phyloP scores from a whole-genome alignment of 805 yeast genomes.

The Suhomyces pyralidae region DNA sequence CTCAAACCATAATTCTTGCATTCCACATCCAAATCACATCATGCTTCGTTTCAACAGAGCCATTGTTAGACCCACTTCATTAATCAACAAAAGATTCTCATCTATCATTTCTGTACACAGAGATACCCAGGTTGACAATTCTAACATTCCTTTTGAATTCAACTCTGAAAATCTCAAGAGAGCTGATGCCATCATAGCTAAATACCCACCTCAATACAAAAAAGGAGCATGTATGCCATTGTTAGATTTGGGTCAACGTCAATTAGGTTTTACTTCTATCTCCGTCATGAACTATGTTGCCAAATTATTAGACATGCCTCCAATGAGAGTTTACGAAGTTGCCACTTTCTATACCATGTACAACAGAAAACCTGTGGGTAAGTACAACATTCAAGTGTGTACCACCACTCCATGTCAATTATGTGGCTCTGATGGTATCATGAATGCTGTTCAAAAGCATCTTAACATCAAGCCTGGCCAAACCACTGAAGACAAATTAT shows the following conservation, averaged over 20 bases:
- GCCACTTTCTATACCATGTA: slow-evolving; percentile 92
- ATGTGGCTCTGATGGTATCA: slow-evolving; percentile 77
- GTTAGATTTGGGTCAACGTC: slow-evolving; percentile 83
- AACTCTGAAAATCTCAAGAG: slow-evolving; percentile 57
- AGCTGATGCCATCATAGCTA: slow-evolving; percentile 71
- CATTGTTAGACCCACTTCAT: slow-evolving; percentile 13
- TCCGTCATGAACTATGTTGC: slow-evolving; percentile 90
- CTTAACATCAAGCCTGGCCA: slow-evolving; percentile 71
- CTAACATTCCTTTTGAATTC: slow-evolving; percentile 69
- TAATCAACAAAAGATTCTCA: slow-evolving; percentile 28
- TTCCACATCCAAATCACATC: slow-evolving; percentile 3
- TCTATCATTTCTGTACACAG: slow-evolving; percentile 63
- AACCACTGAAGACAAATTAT: slow-evolving; percentile 69
- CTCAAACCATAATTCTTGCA: background rate
- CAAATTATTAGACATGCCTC: slow-evolving; percentile 79
- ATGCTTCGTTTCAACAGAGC: slow-evolving; percentile 21
- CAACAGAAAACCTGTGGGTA: slow-evolving; percentile 83
- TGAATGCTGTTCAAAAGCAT: slow-evolving; percentile 61
- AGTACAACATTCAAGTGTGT: slow-evolving; percentile 78
- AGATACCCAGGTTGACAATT: slow-evolving; percentile 65
- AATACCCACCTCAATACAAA: slow-evolving; percentile 83
- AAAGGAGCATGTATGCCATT: slow-evolving; percentile 88
- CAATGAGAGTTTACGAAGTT: slow-evolving; percentile 91
- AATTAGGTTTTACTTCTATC: slow-evolving; percentile 79
- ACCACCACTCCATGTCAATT: slow-evolving; percentile 89